phyloP scores from a whole-genome alignment of 2,329 filamentous ascomycete genomes.

The Coniella lustricola region DNA sequence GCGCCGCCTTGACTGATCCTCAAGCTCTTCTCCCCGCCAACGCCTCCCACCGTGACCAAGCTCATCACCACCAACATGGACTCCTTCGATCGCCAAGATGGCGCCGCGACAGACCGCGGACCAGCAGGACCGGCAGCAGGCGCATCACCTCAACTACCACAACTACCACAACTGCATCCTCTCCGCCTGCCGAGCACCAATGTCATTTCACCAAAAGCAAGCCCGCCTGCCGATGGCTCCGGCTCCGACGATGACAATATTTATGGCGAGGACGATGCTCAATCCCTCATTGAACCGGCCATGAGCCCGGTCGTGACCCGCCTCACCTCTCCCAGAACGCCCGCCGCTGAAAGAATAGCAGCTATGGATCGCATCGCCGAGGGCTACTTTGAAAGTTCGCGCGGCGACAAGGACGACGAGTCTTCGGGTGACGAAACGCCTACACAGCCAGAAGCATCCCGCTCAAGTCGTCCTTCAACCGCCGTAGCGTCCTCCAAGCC shows the following conservation, averaged over 20 bases:
- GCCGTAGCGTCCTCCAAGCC: not conserved
- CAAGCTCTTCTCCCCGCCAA: not conserved
- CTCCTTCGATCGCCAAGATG: not conserved
- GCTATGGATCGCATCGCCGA: conserved; percentile 40
- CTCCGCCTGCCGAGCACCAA: not conserved
- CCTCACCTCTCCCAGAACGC: conserved; percentile 46
- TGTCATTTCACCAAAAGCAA: conserved; percentile 1
- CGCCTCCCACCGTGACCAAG: not conserved
- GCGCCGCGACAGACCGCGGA: not conserved
- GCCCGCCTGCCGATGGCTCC: conserved; percentile 14
- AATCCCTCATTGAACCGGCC: conserved; percentile 52
- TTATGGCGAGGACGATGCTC: conserved; percentile 48
- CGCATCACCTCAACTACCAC: not conserved
- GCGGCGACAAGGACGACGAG: conserved; percentile 6
- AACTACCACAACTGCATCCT: not conserved
- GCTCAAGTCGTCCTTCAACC: not conserved
- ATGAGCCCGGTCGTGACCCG: conserved; percentile 51
- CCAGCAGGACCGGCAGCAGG: not conserved
- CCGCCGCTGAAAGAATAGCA: conserved; percentile 50
- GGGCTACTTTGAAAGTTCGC: conserved; percentile 28
- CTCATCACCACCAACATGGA: not conserved
- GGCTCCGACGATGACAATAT: conserved; percentile 32
- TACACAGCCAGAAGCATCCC: not conserved
- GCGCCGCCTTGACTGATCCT: not conserved
- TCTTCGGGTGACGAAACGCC: conserved; percentile 11